A percentile compares a stretch with the other conserved stretches of the same genome.
Evolutionary conservation across 1,284 basidiomycete genomes (phyloP).

Genomic region (Melampsora americana): DNA sequence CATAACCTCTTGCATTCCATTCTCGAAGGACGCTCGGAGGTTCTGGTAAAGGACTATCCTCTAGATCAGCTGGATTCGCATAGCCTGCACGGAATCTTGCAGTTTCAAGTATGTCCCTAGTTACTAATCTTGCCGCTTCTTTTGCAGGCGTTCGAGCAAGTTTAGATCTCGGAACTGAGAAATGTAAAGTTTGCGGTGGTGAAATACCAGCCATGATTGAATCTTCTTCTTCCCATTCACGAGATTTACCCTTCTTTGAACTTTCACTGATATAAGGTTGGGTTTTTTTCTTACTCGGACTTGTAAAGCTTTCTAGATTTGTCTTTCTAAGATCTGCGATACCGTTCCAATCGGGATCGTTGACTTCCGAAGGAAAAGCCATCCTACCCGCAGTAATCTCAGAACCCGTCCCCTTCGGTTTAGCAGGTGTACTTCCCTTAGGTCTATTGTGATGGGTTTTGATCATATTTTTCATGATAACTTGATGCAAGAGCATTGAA

Average conservation of each 20-base stretch:
- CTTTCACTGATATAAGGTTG: background rate
- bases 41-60: conserved; percentile 35
- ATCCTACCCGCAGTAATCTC: background rate
- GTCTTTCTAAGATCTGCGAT: conserved; percentile 54
- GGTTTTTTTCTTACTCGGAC: conserved; percentile 43
- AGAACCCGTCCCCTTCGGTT: background rate
- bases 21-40: conserved; percentile 41
- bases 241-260: conserved; percentile 9
- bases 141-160: conserved; percentile 53
- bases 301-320: conserved; percentile 46
- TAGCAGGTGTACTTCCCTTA: conserved; percentile 29
- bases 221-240: conserved; percentile 49
- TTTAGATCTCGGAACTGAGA: conserved; percentile 51
- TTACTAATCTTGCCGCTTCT: conserved; percentile 52
- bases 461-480: conserved; percentile 22
- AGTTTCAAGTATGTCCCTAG: conserved; percentile 52
- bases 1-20: conserved; percentile 39
- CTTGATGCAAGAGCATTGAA: conserved; percentile 40
- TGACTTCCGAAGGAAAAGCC: conserved; percentile 28
- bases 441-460: conserved; percentile 26
- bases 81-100: conserved; percentile 44
- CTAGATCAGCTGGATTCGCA: conserved; percentile 37
- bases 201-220: conserved; percentile 52
- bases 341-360: conserved; percentile 50
- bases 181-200: conserved; percentile 53